Evolutionary conservation across 202 grass and related monocot species (phyloP).

Genomic region (Eragrostis tef): DNA sequence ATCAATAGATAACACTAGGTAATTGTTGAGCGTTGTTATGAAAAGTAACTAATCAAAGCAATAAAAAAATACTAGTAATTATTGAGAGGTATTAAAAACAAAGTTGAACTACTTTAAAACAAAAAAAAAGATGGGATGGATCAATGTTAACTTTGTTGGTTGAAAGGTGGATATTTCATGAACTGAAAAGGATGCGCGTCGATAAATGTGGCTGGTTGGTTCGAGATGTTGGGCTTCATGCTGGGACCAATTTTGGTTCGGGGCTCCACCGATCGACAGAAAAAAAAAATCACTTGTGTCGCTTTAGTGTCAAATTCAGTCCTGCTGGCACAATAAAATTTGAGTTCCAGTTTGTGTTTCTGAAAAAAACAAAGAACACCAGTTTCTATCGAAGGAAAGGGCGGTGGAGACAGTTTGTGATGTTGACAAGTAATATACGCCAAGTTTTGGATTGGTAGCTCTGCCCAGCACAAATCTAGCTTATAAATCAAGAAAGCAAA

Average conservation of each 20-base stretch:
- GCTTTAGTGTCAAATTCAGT: conserved; percentile 1
- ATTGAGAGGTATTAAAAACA: not conserved
- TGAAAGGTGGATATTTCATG: too few relatives aligned
- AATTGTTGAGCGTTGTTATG: not conserved
- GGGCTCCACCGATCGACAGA: not conserved
- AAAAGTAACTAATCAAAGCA: not conserved
- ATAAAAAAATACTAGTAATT: not conserved
- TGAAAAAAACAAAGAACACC: not conserved
- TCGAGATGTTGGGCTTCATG: not conserved
- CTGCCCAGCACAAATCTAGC: not conserved
- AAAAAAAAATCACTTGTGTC: not conserved
- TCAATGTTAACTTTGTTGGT: not conserved
- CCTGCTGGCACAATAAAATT: not conserved
- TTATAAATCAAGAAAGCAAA: conserved; percentile 19
- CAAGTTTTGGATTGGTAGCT: not conserved
- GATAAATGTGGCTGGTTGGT: not conserved
- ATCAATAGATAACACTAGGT: not conserved
- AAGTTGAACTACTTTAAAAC: not conserved
- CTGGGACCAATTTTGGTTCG: not conserved
- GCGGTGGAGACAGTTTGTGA: not conserved
- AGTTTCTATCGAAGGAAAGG: not conserved
- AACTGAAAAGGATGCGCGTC: not conserved
- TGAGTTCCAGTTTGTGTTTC: not conserved
- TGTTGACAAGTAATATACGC: not conserved
- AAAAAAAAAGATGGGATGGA: not conserved